These are phyloP conservation scores for Zasmidium cellare DNA, from an alignment of 2,329 filamentous ascomycete genomes.

Conservation along the genomic window DNA sequence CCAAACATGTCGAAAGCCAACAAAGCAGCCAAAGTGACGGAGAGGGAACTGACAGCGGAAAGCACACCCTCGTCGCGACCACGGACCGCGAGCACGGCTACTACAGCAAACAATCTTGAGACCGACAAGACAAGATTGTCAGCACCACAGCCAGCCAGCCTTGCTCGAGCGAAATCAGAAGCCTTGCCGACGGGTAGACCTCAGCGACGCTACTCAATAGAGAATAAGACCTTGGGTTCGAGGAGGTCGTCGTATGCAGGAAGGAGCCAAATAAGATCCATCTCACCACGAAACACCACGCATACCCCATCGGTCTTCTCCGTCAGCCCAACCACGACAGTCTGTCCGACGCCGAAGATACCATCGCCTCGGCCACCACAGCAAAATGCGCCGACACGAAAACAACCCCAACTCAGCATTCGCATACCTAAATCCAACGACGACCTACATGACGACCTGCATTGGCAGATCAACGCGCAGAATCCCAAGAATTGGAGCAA, in stretches of 20 bases:
- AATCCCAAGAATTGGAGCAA: conserved; percentile 44
- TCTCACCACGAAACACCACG: not conserved
- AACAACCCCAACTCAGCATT: not conserved
- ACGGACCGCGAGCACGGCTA: not conserved
- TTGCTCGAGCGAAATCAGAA: not conserved
- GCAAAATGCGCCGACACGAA: not conserved
- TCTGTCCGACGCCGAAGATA: not conserved
- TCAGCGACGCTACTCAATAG: not conserved
- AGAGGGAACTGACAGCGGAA: not conserved
- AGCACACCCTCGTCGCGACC: not conserved
- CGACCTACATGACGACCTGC: conserved; percentile 14
- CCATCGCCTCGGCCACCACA: not conserved
- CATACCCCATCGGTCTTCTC: not conserved
- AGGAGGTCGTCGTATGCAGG: not conserved
- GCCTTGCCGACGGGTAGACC: not conserved
- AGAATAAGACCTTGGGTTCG: not conserved
- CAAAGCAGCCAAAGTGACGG: not conserved
- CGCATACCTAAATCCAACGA: conserved; percentile 1
- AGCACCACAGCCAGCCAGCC: not conserved
- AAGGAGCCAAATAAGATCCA: not conserved
- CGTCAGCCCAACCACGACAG: not conserved
- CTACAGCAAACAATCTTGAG: not conserved
- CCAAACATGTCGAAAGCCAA: not conserved
- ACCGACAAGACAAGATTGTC: not conserved
- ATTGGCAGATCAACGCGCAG: conserved; percentile 12